A percentile compares a stretch with the other conserved stretches of the same genome.
Evolutionary conservation across 176 grass and related monocot genomes (phyloP).

Genomic region (Avena insularis): DNA sequence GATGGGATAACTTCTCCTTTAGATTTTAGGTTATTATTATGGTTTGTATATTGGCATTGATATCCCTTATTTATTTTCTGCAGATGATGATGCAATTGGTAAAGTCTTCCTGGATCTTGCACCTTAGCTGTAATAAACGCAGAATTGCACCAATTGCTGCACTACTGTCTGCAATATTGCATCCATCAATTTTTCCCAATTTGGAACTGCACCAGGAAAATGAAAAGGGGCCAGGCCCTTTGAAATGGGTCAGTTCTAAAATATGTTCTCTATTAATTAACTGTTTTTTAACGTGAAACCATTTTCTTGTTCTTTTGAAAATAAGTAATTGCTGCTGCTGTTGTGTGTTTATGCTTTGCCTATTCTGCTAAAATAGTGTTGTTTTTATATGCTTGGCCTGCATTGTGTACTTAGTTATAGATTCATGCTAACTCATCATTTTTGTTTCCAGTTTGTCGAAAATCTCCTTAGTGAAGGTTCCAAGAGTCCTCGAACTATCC

Average conservation of each 20-base stretch:
- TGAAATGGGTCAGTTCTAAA: constrained; percentile 75
- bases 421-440: not conserved
- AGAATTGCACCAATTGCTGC: constrained; percentile 92
- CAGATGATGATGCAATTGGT: constrained; percentile 89
- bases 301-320: constrained; percentile 22
- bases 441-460: constrained; percentile 72
- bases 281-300: not conserved
- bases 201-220: constrained; percentile 73
- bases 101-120: constrained; percentile 85
- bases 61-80: constrained; percentile 39
- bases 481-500: constrained; percentile 91
- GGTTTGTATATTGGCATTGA: constrained; percentile 9
- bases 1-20: not conserved
- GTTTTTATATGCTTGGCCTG: constrained; percentile 13
- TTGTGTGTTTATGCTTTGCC: not conserved
- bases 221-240: constrained; percentile 67
- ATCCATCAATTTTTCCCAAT: constrained; percentile 69
- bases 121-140: constrained; percentile 93
- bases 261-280: constrained; percentile 17
- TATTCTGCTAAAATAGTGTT: constrained; percentile 30
- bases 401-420: constrained; percentile 9
- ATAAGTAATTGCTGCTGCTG: constrained; percentile 30
- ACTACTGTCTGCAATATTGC: constrained; percentile 81
- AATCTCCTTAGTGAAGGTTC: constrained; percentile 86
- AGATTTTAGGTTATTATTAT: not conserved